Evolutionary conservation across 2,329 filamentous ascomycete genomes (phyloP), one percentile per base, ranked within the genome.

Genomic region (Exophiala alcalophila): DNA sequence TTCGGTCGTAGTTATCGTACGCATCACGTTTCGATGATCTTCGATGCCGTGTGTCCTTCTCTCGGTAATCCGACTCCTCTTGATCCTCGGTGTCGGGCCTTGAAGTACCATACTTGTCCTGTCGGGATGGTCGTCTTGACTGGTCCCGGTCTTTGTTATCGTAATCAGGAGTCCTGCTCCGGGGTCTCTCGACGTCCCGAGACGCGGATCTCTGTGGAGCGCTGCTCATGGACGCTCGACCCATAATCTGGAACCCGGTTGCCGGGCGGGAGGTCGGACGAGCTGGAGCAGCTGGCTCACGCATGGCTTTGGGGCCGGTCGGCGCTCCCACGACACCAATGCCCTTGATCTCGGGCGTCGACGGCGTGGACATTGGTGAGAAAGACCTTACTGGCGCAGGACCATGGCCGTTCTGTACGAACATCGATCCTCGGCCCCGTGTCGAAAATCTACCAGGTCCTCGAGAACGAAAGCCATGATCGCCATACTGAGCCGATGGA

Each of bases 221-320:
- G n/a, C 21, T 15, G 30, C 33, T 34, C 43, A 45, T 47, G 7
- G 54, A 47, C n/a, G 52, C 55, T 28, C 54, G 49, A 18, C 55
- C 55, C 35, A 54, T 52, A 28, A 58, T 57, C 26, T 57, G 53
- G 25, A 58, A 52, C 4, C 55, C 55, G 12, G 39, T 38, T 12
- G 40, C 44, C 3, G 50, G 37, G 20, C 49, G 49, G 19, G 50
- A 49, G 15, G 27, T 14, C 29, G 50, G 50, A 34, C 40, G 34
- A 11, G 45, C n/a, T 10, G 54, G 38, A 16, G 40, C 40, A 39
- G 50, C 39, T 15, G 50, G 42, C 32, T 55, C 55, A 44, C 91
- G 79, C 87, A 97, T 94, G 12, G 92, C 92, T 66, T 92, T 90
- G 33, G 92, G 92, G 7, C 90, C 92, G 40, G 85, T 94, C 19